Evolutionary conservation across 2,329 filamentous ascomycete genomes (phyloP), one percentile per base, ranked within the genome.

Genomic region (Dactylellina drechsleri): DNA sequence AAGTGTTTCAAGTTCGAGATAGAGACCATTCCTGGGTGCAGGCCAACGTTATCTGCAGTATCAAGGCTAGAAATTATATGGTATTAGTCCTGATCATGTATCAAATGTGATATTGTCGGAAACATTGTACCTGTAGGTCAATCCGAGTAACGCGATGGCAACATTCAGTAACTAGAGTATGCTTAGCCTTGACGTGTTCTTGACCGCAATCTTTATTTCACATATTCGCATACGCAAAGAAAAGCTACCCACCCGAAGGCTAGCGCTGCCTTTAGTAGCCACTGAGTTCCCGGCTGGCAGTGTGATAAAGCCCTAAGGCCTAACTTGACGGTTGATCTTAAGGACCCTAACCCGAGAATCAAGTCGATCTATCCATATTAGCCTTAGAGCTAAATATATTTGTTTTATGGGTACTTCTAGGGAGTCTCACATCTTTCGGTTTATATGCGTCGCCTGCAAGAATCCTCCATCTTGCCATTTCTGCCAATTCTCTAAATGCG

Each of bases 401-500:
- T 7, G 15, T 26, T 4, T 4, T 13, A n/a, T 7, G 4, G 16
- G 3, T 23, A 1, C 16, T 28, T 31, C 10, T 13, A 26, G 36
- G 16, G 1, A 10, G 10, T 43, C 58, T 50, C 50, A 61, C 58
- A 41, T 61, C 58, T 40, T 61, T 61, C 6, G 52, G 28, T 23
- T 61, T 61, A 26, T 61, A 40, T 12, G 43, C 20, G 8, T 36
- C 58, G 18, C 20, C 20, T 26, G 58, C 58, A 18, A 61, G 45
- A 36, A 61, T 40, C 15, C 23, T 61, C 58, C 58, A 61, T 43
- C 58, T 61, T 2, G 45, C 58, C 58, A 61, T 61, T 40, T 61
- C 58, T 5, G 58, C 58, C 15, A 61, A 28, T 26, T 61, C 58
- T 26, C 52, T 61, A 23, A 61, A 61, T 10, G 58, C 58, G 12